Conservation (phyloP, 2,329 filamentous ascomycete genomes). For the Ascochyta rabiei region DNA sequence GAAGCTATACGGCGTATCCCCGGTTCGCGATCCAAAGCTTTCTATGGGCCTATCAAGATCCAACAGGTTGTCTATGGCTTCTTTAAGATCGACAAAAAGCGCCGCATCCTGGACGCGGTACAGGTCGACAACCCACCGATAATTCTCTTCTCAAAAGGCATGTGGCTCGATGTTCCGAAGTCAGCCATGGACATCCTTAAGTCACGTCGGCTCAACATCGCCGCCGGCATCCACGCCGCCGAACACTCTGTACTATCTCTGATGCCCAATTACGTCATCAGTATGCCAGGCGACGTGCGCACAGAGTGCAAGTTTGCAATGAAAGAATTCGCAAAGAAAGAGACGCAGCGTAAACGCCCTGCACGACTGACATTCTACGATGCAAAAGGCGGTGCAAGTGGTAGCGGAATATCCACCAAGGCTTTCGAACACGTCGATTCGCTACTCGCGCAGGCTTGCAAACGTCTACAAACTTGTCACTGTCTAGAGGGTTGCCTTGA, state of each 20-base stretch:
- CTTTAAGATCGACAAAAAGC: constrained; percentile 91
- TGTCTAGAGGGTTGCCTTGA: constrained; percentile 86
- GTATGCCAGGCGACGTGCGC: constrained; percentile 86
- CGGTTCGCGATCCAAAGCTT: constrained; percentile 70
- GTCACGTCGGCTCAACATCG: constrained; percentile 74
- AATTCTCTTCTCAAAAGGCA: constrained; percentile 80
- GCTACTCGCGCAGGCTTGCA: constrained; percentile 75
- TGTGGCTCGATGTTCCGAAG: constrained; percentile 93
- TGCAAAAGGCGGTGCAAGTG: constrained; percentile 83
- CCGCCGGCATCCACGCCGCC: constrained; percentile 90
- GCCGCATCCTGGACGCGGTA: constrained; percentile 87
- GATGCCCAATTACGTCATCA: constrained; percentile 89
- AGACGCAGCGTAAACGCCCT: constrained; percentile 77
- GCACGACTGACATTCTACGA: constrained; percentile 94
- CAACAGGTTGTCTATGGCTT: constrained; percentile 91
- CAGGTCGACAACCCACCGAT: constrained; percentile 93
- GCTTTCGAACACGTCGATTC: constrained; percentile 91
- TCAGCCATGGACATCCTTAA: constrained; percentile 79
- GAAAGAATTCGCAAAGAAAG: constrained; percentile 81
- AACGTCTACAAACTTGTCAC: constrained; percentile 74
- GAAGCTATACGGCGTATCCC: constrained; percentile 80
- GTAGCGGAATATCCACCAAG: constrained; percentile 86
- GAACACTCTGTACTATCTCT: constrained; percentile 88
- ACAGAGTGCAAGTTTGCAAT: constrained; percentile 91
- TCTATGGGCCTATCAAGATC: constrained; percentile 85